Base-by-base conservation (phyloP, 768 basidiomycete species). In the Tricholoma terreum region DNA sequence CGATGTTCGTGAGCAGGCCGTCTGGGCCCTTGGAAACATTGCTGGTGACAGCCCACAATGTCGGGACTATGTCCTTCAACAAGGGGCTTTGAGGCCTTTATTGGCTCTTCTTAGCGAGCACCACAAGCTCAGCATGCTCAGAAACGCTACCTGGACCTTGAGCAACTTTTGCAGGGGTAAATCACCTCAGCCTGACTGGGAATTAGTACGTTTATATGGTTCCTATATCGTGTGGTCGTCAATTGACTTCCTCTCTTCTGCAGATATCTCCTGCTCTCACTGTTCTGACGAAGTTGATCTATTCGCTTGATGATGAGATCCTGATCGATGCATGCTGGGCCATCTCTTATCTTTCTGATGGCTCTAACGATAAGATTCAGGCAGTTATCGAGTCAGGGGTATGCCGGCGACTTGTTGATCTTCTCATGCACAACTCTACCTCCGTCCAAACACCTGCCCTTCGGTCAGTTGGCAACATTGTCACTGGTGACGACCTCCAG, bases 321-420 rank as follows among this genome's bases (percentile, higher is more conserved):
- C 78, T 99, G 67, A 99, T 99, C 68, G 97, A 99, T 71, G 97
- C 97, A 12, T 99, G 97, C 80, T 99, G 97, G 97, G 97, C 97
- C 24, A 96, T 99, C 72, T 98, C 95, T 38, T 99, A 99, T 75
- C 87, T 99, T 36, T 98, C 96, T 1, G 97, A 99, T 71, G 97
- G 97, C 50, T 91, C 94, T 33, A 97, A 97, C 69, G 97, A 99
- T 79, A 99, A 99, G 80, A 99, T 99, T 58, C 97, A 99, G 73
- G 97, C 97, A 31, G 97, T 99, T 56, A 98, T 99, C 66, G 96
- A 98, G 75, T 92, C 92, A 17, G 97, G 96, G 30, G 96, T 99
- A 49, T 97, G 95, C 77, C 85, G 97, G 71, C 87, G 97, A 65
- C 85, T 99, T 60, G 97, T 99, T 33, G 97, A 99, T 69, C 82